These are phyloP conservation scores for Penicillium sp. DNA, from an alignment of 2,329 filamentous ascomycete species.

Conservation along the genomic window DNA sequence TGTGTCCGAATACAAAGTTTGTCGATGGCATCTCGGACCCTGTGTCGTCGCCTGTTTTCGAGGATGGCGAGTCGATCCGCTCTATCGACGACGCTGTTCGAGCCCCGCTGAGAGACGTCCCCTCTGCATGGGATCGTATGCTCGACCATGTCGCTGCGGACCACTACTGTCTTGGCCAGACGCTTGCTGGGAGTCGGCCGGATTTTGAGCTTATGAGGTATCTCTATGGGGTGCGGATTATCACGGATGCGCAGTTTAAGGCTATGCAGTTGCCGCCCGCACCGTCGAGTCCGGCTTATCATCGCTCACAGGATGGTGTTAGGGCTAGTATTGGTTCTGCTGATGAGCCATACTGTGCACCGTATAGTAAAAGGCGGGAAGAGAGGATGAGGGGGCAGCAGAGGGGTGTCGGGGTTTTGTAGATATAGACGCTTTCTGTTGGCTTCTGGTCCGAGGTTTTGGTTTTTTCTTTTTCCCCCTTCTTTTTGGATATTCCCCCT, in stretches of 20 bases:
- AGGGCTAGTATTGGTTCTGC: constrained; percentile 32
- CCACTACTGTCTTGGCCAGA: constrained; percentile 37
- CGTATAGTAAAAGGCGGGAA: constrained; percentile 34
- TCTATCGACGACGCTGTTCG: not conserved
- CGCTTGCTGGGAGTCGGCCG: constrained; percentile 33
- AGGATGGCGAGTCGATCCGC: not conserved
- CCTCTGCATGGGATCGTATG: constrained; percentile 36
- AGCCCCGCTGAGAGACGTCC: not conserved
- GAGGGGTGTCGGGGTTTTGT: constrained; percentile 27
- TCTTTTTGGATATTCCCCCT: constrained; percentile 14
- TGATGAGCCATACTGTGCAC: constrained; percentile 34
- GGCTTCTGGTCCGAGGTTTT: not conserved
- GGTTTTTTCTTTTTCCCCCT: constrained; percentile 1
- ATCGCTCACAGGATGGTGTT: constrained; percentile 31
- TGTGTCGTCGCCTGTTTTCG: not conserved
- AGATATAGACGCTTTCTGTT: not conserved
- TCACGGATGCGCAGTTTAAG: constrained; percentile 38
- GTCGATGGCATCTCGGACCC: constrained; percentile 16
- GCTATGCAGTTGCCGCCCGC: constrained; percentile 35
- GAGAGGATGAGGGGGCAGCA: constrained; percentile 31
- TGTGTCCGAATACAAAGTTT: constrained; percentile 29
- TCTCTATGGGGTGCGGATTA: constrained; percentile 36
- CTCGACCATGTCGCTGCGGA: constrained; percentile 35
- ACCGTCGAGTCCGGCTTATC: constrained; percentile 31
- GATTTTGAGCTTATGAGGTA: constrained; percentile 41